Percentiles rank a stretch among this genome's conserved stretches.
Conservation (phyloP, 805 yeast genomes). For the Wickerhamomyces silvicola region DNA sequence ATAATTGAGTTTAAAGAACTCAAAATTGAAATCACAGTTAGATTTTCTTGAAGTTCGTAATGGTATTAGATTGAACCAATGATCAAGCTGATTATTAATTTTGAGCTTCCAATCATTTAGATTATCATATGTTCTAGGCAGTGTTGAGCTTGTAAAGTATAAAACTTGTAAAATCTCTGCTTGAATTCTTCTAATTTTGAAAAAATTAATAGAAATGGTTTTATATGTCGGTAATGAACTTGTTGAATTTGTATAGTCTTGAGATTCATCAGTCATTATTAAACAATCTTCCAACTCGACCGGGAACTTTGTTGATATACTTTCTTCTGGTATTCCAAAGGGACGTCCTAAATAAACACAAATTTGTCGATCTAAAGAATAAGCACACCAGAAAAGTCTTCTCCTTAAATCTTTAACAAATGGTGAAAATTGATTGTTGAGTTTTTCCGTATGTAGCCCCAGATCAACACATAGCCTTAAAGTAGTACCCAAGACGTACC, state of each 20-base stretch:
- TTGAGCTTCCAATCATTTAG: conserved; percentile 59
- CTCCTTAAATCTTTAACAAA: conserved; percentile 63
- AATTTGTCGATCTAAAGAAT: conserved; percentile 78
- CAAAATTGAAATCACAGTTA: conserved; percentile 70
- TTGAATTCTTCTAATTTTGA: conserved; percentile 66
- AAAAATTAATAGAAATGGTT: conserved; percentile 57
- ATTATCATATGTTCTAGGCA: conserved; percentile 55
- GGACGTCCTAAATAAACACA: conserved; percentile 86
- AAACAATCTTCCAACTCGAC: conserved; percentile 67
- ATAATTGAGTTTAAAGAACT: conserved; percentile 68
- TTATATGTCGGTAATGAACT: conserved; percentile 56
- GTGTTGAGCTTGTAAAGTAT: conserved; percentile 58
- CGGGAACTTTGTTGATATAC: conserved; percentile 66
- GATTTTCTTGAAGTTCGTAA: conserved; percentile 52
- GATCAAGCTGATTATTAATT: conserved; percentile 44
- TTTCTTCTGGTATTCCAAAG: conserved; percentile 80
- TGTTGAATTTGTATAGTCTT: conserved; percentile 34
- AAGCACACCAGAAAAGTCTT: conserved; percentile 84
- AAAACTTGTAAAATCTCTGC: conserved; percentile 67
- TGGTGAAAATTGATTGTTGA: conserved; percentile 38
- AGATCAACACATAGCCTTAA: conserved; percentile 75
- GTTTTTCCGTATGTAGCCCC: conserved; percentile 70
- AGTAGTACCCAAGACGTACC: conserved; percentile 84
- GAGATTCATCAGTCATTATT: conserved; percentile 33
- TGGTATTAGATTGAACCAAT: conserved; percentile 50